A percentile compares a stretch with the other conserved stretches of the same genome.
phyloP scores from a whole-genome alignment of 371 early-diverging fungal genomes.

The Massospora cicadina region DNA sequence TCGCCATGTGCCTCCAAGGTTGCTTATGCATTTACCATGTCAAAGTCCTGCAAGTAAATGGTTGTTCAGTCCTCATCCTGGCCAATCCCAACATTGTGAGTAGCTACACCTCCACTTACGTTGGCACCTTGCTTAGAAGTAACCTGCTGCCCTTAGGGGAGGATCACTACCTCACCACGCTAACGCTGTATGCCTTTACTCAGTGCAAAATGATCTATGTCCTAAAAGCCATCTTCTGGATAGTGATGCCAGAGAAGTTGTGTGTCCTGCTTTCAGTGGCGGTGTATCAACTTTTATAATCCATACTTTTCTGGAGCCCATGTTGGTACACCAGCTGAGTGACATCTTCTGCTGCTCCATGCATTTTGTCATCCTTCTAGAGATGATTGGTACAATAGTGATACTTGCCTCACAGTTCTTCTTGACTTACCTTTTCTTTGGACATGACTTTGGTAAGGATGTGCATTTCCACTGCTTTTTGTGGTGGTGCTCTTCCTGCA shows the following conservation, averaged over 20 bases:
- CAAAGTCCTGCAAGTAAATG: conserved; percentile 40
- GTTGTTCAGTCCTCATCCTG: conserved; percentile 66
- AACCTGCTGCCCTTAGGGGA: conserved; percentile 96
- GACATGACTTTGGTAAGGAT: conserved; percentile 29
- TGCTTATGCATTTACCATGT: conserved; percentile 93
- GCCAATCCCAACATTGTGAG: conserved; percentile 80
- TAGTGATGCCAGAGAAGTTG: conserved; percentile 85
- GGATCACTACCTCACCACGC: conserved; percentile 95
- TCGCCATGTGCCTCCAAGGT: conserved; percentile 89
- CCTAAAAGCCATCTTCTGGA: conserved; percentile 84
- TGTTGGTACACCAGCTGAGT: conserved; percentile 81
- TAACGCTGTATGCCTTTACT: conserved; percentile 93
- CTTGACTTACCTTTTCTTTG: conserved; percentile 26
- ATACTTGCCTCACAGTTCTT: conserved; percentile 81
- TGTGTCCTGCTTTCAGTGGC: conserved; percentile 77
- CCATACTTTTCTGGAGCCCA: conserved; percentile 87
- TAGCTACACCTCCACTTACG: conserved; percentile 81
- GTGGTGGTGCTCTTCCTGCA: conserved; percentile 64
- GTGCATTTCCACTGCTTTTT: conserved; percentile 46
- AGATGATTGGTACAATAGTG: conserved; percentile 89
- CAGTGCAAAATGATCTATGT: conserved; percentile 87
- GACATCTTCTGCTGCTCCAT: conserved; percentile 96
- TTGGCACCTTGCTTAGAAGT: conserved; percentile 96
- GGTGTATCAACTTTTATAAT: conserved; percentile 99
- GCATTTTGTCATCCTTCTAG: conserved; percentile 94